Evolutionary conservation across 2,329 filamentous ascomycete genomes (phyloP).

Genomic region (Samsoniella hepiali): DNA sequence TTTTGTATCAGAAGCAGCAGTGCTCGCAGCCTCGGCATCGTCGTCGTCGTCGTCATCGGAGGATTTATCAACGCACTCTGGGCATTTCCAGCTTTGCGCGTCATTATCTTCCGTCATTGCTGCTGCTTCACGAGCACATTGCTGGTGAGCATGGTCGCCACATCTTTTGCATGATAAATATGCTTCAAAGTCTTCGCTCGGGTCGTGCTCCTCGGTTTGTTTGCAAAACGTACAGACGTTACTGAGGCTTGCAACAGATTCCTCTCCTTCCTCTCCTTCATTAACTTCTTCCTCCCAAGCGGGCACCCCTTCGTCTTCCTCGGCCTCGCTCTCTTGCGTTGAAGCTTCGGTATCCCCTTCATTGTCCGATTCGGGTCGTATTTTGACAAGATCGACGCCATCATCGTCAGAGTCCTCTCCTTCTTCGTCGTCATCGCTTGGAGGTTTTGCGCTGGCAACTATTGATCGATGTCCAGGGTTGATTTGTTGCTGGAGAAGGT

Average conservation of each 20-base stretch:
- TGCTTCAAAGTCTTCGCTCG: constrained; percentile 75
- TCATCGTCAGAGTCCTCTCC: constrained; percentile 47
- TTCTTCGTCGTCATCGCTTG: constrained; percentile 28
- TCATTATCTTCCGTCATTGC: constrained; percentile 17
- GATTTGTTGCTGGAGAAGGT: constrained; percentile 29
- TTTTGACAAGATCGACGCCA: constrained; percentile 56
- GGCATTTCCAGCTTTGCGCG: constrained; percentile 49
- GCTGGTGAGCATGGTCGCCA: constrained; percentile 59
- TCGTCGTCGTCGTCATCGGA: constrained; percentile 28
- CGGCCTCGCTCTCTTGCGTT: constrained; percentile 40
- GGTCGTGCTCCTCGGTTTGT: constrained; percentile 78
- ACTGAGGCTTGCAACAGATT: constrained; percentile 37
- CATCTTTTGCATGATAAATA: constrained; percentile 75
- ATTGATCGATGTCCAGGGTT: constrained; percentile 9
- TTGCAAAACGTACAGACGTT: constrained; percentile 69
- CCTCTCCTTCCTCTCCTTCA: constrained; percentile 54
- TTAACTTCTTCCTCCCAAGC: constrained; percentile 56
- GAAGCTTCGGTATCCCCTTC: constrained; percentile 33
- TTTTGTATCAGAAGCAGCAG: constrained; percentile 8
- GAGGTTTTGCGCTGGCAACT: constrained; percentile 7
- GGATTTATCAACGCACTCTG: constrained; percentile 42
- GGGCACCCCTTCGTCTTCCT: constrained; percentile 33
- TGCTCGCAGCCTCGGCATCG: constrained; percentile 30
- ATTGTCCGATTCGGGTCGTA: constrained; percentile 47
- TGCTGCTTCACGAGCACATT: constrained; percentile 15